Base-by-base conservation (phyloP, 257 asterid genomes). In the Solanum pennellii region DNA sequence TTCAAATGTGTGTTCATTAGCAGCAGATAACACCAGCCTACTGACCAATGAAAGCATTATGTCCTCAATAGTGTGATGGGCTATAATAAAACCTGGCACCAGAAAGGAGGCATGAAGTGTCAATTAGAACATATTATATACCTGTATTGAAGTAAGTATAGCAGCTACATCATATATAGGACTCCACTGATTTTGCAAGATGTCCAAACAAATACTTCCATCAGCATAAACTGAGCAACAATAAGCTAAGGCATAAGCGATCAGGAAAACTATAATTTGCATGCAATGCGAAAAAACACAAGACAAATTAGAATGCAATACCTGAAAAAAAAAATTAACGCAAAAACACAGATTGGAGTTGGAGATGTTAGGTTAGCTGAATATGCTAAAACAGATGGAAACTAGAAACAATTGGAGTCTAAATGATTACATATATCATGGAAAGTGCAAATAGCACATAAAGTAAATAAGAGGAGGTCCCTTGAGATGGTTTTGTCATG, bases 121-220 rank as follows among this genome's bases (percentile, higher is more conserved):
- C 39, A 25, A 44, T 77, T 44, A 44, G 86, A 87, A 87, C 83
- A 60, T 44, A 41, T 77, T 16, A 77, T 45, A 27, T 91, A 95
- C 98, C 98, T 95, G 98, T 84, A 95, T 92, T 71, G 98, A 94
- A 89, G 98, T 94, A 77, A 95, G 98, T 90, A 95, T 94, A 80
- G 98, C 98, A 74, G 98, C 98, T 59, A 95, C 96, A 86, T 95
- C 98, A 90, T 95, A 95, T 87, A 93, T 93, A 31, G 96, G 98
- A 89, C 96, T 95, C 98, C 98, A 94, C 86, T 94, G 96, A 75
- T 94, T 95, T 92, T 95, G 98, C 92, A 95, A 90, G 87, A 94
- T 95, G 88, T 95, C 98, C 94, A 95, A 89, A 91, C 97, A 94
- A 88, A 94, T 93, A 90, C 97, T 93, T 86, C 98, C 98, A 91